These are phyloP conservation scores for Schoenoplectus triqueter DNA, from an alignment of 202 grass and related monocot genomes.

Conservation along the genomic window DNA sequence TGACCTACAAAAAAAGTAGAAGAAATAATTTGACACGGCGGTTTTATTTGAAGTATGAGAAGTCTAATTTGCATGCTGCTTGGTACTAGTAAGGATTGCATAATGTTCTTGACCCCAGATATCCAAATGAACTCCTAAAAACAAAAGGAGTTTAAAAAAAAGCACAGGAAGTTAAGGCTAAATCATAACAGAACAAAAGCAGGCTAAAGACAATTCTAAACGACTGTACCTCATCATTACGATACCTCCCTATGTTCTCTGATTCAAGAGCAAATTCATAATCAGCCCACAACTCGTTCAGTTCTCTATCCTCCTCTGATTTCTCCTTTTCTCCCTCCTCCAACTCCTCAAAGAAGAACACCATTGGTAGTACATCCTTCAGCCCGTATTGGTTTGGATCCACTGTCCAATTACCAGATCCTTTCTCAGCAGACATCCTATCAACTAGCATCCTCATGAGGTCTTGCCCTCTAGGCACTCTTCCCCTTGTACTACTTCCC, in stretches of 20 bases:
- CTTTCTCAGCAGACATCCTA: conserved; percentile 52
- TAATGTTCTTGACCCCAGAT: background rate
- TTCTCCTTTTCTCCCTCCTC: conserved; percentile 47
- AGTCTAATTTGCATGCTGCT: background rate
- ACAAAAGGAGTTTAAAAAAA: background rate
- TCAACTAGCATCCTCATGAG: conserved; percentile 72
- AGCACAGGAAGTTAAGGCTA: background rate
- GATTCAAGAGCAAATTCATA: conserved; percentile 77
- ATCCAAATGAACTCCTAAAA: background rate
- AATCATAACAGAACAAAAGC: background rate
- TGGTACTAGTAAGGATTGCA: background rate
- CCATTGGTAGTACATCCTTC: conserved; percentile 63
- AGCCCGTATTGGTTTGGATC: conserved; percentile 56
- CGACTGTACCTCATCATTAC: conserved; percentile 69
- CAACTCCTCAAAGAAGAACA: conserved; percentile 61
- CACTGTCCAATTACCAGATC: conserved; percentile 43
- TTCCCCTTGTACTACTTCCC: conserved; percentile 7
- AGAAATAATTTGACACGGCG: background rate
- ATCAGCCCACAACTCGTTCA: conserved; percentile 81
- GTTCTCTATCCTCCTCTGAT: conserved; percentile 43
- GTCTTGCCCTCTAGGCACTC: conserved; percentile 52
- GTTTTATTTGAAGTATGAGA: background rate
- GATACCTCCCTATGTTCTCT: conserved; percentile 81
- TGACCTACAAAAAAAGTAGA: conserved; percentile 32
- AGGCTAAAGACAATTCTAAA: background rate